Evolutionary conservation across 2,329 filamentous ascomycete species (phyloP), one percentile per base, ranked within the genome.

Genomic region (Ophiostoma novo-ulmi): DNA sequence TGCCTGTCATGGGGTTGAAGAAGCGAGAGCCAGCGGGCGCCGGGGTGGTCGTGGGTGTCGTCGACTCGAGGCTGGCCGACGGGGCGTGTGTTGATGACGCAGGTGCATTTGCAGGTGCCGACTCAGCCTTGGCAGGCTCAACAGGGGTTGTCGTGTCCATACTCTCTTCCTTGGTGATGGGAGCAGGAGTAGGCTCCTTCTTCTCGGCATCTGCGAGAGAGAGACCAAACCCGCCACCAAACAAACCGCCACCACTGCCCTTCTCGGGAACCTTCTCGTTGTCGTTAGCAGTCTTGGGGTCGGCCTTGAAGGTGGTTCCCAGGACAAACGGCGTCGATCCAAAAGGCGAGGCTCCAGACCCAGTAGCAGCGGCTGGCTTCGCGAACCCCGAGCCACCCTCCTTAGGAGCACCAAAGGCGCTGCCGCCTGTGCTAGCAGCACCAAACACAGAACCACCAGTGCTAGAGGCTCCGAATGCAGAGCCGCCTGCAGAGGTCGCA

Each of bases 231-330:
- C 81, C 84, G 69, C 80, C 81, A n/a, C 86, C 86, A 76, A 92
- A 91, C 74, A 90, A 82, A 26, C 67, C 31, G 5, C 70, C 39
- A 11, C 71, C 63, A 38, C 70, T 61, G 31, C 78, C 41, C 17
- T 20, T 48, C 20, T 48, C 31, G 10, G 39, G 26, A 20, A 84
- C 80, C 73, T 85, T 85, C 10, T 85, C 82, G 48, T 83, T 79
- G 71, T 89, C 87, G 35, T 90, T 85, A 71, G 87, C 88, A 0
- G 85, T 82, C 64, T 84, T 83, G 6, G 85, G 84, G 74, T 91
- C 89, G 10, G 84, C 83, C 75, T 88, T 87, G 80, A 92, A 93
- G 1, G 86, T 88, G 39, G 87, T 89, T 55, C 85, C 85, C 20
- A 92, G 81, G 74, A 90, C 89, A 80, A 92, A 92, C 0, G 86